Percentiles rank a stretch among this genome's conserved stretches.
Conservation (phyloP, 176 grass and related monocot genomes). For the Canna indica region DNA sequence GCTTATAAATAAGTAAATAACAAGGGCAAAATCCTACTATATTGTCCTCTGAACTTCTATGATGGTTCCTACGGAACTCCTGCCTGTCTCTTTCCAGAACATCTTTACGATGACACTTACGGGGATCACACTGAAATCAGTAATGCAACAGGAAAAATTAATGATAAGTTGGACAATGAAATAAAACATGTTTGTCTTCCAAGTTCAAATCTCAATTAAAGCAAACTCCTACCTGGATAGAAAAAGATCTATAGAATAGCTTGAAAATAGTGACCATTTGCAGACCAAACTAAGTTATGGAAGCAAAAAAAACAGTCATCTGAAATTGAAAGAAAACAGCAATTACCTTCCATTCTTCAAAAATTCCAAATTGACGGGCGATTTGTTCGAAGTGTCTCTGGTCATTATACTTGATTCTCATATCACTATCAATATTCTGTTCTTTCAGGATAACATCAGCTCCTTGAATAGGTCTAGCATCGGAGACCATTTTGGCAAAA, state of each 20-base stretch:
- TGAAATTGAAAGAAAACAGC: slow-evolving; percentile 10
- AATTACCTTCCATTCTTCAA: slow-evolving; percentile 97
- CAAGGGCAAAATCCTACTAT: no score
- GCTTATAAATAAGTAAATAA: no score
- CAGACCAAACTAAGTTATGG: not conserved
- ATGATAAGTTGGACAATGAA: no score
- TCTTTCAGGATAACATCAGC: slow-evolving; percentile 57
- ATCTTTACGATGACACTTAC: no score
- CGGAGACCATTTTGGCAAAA: slow-evolving; percentile 61
- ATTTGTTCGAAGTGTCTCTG: slow-evolving; percentile 79
- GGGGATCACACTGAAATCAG: no score
- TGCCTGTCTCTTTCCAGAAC: no score
- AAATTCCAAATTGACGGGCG: slow-evolving; percentile 87
- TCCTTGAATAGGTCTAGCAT: slow-evolving; percentile 57
- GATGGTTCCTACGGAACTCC: no score
- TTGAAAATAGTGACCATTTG: not conserved
- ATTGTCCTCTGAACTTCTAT: no score
- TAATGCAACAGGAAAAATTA: no score
- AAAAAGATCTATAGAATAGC: not conserved
- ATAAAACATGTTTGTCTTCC: no score
- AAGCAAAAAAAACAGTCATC: not conserved
- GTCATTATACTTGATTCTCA: slow-evolving; percentile 67
- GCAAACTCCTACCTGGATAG: no score
- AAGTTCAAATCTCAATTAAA: no score
- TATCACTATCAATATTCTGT: slow-evolving; percentile 48